Base-by-base conservation (phyloP, 2,329 filamentous ascomycete genomes). In the Penicillium palitans region DNA sequence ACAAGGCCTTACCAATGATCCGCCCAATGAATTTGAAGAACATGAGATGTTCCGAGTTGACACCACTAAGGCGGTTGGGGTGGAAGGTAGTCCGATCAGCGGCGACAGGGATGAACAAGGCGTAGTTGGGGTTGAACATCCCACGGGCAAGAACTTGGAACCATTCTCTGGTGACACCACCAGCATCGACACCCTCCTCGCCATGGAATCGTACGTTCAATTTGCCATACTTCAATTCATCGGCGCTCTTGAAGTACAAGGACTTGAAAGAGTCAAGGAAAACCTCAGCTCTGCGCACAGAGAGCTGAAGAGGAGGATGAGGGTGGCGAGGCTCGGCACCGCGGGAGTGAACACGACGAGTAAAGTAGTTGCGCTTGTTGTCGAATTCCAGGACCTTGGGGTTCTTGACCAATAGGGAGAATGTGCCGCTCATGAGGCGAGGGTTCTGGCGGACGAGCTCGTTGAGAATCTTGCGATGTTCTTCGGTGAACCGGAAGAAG, bases 21-120 rank as follows among this genome's bases (percentile, higher is more conserved):
- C 95, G 90, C 42, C 95, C 95, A 70, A 99, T 97, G 78, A 99
- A 99, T 74, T 98, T 98, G 86, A 99, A 99, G 84, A 97, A 99
- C 81, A 91, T 87, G 59, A 98, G 78, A 80, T 99, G 96, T 76
- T 99, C 93, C 35, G 90, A 88, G 73, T 99, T 99, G 83, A 98
- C 88, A 45, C 87, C 87, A 76, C 93, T 98, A 63, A 96, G 84
- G 72, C 91, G 91, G 77, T 97, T 99, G 17, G 96, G 95, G 75
- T 99, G 95, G 88, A 99, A 99, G 0, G 95, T 99, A 0, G 96
- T 99, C 55, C 93, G 89, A 73, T 99, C 95, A 27, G 95, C 96
- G 25, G 95, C 96, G 27, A 99, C 96, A 1, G 95, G 95, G 51
- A 90, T 95, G 79, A 98, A 99, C 40, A 99, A 82, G 50, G 91